Conservation (phyloP, 331 rosid species). For the Telfairia occidentalis region DNA sequence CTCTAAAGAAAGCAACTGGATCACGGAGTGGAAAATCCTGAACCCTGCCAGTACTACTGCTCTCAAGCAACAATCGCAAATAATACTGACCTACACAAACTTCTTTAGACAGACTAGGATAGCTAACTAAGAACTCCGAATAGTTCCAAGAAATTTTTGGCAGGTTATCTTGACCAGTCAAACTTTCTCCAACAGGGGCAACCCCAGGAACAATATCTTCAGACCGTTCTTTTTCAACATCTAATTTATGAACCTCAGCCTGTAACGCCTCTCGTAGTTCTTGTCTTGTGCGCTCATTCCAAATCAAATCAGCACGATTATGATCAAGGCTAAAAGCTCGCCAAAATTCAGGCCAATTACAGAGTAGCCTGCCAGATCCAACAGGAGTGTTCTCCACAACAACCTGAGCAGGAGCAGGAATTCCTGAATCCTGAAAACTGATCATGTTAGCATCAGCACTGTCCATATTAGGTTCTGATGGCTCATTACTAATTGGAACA, state of each 20-base stretch:
- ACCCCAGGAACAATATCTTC: slow-evolving; percentile 95
- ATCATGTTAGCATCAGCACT: slow-evolving; percentile 39
- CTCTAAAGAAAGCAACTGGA: slow-evolving; percentile 95
- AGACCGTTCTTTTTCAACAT: slow-evolving; percentile 95
- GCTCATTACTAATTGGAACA: slow-evolving; percentile 33
- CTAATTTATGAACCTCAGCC: slow-evolving; percentile 96
- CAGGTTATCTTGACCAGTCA: slow-evolving; percentile 52
- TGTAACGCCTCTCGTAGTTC: slow-evolving; percentile 88
- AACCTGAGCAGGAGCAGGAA: slow-evolving; percentile 99
- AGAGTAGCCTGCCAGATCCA: slow-evolving; percentile 90
- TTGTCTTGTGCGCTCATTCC: slow-evolving; percentile 99
- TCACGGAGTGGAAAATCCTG: slow-evolving; percentile 92
- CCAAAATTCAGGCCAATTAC: slow-evolving; percentile 99
- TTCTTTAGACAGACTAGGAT: slow-evolving; percentile 94
- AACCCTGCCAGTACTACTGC: slow-evolving; percentile 88
- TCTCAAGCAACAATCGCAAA: slow-evolving; percentile 89
- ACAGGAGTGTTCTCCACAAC: slow-evolving; percentile 95
- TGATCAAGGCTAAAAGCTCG: slow-evolving; percentile 94
- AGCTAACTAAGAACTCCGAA: slow-evolving; percentile 76
- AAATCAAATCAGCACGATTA: slow-evolving; percentile 97
- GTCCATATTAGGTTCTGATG: slow-evolving; percentile 35
- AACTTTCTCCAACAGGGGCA: slow-evolving; percentile 35
- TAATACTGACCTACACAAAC: slow-evolving; percentile 99
- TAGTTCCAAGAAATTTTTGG: slow-evolving; percentile 97
- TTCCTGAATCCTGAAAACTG: slow-evolving; percentile 48